Evolutionary conservation across 108 stramenopile genomes (phyloP).

Genomic region (Schizochytrium sp.): DNA sequence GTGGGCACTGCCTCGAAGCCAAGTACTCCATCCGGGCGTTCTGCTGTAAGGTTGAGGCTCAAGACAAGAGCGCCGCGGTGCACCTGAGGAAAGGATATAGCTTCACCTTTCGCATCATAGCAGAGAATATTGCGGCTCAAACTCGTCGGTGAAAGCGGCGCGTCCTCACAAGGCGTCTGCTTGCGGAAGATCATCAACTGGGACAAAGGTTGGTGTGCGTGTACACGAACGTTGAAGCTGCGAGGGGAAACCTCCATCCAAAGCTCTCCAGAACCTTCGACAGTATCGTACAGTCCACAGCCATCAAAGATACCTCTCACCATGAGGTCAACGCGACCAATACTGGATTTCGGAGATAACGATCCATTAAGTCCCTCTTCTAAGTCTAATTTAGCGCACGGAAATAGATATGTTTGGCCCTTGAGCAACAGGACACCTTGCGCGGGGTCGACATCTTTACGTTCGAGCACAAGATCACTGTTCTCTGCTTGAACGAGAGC

Average conservation of each 20-base stretch:
- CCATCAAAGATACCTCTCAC: constrained; percentile 46
- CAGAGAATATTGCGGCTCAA: neutral
- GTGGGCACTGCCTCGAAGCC: constrained; percentile 37
- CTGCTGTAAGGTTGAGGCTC: constrained; percentile 33
- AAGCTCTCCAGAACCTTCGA: constrained; percentile 46
- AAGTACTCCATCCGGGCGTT: neutral
- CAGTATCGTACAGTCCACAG: constrained; percentile 36
- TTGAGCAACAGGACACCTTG: constrained; percentile 24
- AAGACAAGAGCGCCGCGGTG: constrained; percentile 53
- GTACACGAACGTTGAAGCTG: constrained; percentile 41
- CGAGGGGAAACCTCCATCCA: constrained; percentile 56
- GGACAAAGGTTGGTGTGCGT: constrained; percentile 24
- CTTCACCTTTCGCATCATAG: neutral
- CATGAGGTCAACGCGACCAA: constrained; percentile 57
- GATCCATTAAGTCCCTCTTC: neutral
- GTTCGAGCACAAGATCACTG: constrained; percentile 51
- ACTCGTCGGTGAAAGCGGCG: constrained; percentile 5
- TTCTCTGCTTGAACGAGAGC: constrained; percentile 5
- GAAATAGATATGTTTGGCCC: constrained; percentile 53
- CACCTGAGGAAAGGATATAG: neutral
- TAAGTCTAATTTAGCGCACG: neutral
- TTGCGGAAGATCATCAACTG: constrained; percentile 57
- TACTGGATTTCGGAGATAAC: constrained; percentile 55
- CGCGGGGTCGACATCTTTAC: neutral
- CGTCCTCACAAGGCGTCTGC: no score